Percentiles rank a stretch among this genome's conserved stretches.
phyloP scores from a whole-genome alignment of 169 alveolate species.

The Perkinsus chesapeaki region DNA sequence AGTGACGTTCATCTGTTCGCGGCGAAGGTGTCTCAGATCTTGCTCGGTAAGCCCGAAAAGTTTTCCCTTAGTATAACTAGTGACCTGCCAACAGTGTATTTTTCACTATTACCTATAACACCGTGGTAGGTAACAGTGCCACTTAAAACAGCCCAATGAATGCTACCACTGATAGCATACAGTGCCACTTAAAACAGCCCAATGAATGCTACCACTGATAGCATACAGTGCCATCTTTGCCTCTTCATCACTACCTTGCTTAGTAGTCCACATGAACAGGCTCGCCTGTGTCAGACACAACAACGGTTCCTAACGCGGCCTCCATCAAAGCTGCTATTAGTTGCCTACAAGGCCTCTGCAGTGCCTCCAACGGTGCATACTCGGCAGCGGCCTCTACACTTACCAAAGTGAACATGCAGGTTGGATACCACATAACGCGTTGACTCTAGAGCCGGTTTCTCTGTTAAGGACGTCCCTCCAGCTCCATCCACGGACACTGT shows the following conservation, averaged over 20 bases:
- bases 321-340: not conserved
- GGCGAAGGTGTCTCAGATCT: not conserved
- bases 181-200: no score
- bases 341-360: not conserved
- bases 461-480: not conserved
- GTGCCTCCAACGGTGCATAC: not conserved
- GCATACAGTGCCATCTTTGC: no score
- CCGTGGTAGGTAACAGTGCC: no score
- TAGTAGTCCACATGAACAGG: not conserved
- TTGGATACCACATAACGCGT: not conserved
- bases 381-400: not conserved
- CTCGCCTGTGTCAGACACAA: not conserved
- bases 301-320: not conserved
- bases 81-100: no score
- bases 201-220: no score
- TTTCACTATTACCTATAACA: no score
- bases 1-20: not conserved
- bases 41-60: not conserved
- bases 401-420: not conserved
- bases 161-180: no score
- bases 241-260: not conserved
- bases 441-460: not conserved
- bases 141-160: no score
- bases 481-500: not conserved
- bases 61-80: no score